phyloP scores from a whole-genome alignment of 208 protist genomes.

The Crithidia sp. region DNA sequence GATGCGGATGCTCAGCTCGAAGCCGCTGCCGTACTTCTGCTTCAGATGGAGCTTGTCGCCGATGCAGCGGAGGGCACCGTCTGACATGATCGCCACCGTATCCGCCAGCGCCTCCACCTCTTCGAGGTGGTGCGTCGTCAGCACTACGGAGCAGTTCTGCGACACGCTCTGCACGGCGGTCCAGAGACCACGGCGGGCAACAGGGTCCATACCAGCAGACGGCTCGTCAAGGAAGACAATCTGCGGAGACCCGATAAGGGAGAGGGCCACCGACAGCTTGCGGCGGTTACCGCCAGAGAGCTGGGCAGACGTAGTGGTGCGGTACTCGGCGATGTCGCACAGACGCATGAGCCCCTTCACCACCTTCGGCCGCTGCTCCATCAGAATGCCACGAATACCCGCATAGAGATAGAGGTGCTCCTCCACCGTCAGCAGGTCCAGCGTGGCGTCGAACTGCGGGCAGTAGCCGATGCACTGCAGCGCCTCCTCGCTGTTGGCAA shows the following conservation, averaged over 20 bases:
- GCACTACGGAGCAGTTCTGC: slow-evolving; percentile 72
- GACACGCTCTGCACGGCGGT: slow-evolving; percentile 60
- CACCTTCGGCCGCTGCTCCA: slow-evolving; percentile 26
- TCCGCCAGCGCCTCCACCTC: slow-evolving; percentile 90
- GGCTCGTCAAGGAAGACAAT: slow-evolving; percentile 81
- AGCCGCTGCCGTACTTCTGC: slow-evolving; percentile 68
- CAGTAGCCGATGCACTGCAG: slow-evolving; percentile 86
- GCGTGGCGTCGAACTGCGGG: slow-evolving; percentile 93
- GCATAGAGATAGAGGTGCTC: slow-evolving; percentile 76
- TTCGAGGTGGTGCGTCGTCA: slow-evolving; percentile 95
- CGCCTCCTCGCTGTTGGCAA: slow-evolving; percentile 43
- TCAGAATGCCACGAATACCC: slow-evolving; percentile 40
- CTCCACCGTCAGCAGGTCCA: slow-evolving; percentile 85
- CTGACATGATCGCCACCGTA: slow-evolving; percentile 80
- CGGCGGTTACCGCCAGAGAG: slow-evolving; percentile 78
- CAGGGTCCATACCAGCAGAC: slow-evolving; percentile 73
- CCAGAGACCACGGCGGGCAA: slow-evolving; percentile 69
- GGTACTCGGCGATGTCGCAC: slow-evolving; percentile 41
- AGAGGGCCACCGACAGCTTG: slow-evolving; percentile 68
- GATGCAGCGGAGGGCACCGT: slow-evolving; percentile 79
- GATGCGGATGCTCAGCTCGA: slow-evolving; percentile 58
- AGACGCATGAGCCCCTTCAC: slow-evolving; percentile 37
- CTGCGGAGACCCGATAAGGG: slow-evolving; percentile 66
- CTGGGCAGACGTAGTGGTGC: slow-evolving; percentile 26
- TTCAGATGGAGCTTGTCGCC: slow-evolving; percentile 80